Conservation (phyloP, 2,329 filamentous ascomycete genomes). For the Massarina eburnea region DNA sequence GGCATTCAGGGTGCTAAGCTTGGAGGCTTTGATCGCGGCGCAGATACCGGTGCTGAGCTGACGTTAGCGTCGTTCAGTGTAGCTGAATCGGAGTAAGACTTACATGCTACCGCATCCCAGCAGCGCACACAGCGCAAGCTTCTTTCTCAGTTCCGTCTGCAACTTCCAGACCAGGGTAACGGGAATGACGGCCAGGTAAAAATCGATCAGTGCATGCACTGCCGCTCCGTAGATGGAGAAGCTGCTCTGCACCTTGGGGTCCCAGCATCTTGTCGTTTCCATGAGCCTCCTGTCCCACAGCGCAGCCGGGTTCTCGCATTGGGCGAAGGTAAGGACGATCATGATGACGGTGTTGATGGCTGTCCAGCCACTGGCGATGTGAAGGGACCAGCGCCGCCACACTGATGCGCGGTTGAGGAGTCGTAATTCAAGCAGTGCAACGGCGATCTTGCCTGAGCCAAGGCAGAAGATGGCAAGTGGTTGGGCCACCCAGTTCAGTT, state of each 20-base stretch:
- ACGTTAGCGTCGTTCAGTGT: neutral
- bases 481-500: constrained; percentile 23
- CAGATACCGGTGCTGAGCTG: constrained; percentile 20
- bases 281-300: constrained; percentile 16
- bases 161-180: constrained; percentile 19
- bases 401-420: constrained; percentile 17
- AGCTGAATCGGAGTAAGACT: neutral
- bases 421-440: constrained; percentile 20
- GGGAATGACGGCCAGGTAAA: constrained; percentile 17
- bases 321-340: constrained; percentile 21
- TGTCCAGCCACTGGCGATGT: constrained; percentile 14
- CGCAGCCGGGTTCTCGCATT: constrained; percentile 19
- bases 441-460: constrained; percentile 17
- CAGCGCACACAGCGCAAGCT: constrained; percentile 17
- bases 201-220: constrained; percentile 15
- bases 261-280: constrained; percentile 18
- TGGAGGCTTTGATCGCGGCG: constrained; percentile 17
- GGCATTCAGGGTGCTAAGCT: constrained; percentile 14
- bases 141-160: constrained; percentile 17
- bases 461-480: constrained; percentile 19
- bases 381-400: constrained; percentile 16
- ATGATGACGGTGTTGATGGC: constrained; percentile 19
- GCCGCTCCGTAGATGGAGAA: constrained; percentile 19
- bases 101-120: constrained; percentile 22
- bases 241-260: constrained; percentile 17